Conservation (phyloP, 1,139 yeast species). For the Magnusiomyces suaveolens region DNA sequence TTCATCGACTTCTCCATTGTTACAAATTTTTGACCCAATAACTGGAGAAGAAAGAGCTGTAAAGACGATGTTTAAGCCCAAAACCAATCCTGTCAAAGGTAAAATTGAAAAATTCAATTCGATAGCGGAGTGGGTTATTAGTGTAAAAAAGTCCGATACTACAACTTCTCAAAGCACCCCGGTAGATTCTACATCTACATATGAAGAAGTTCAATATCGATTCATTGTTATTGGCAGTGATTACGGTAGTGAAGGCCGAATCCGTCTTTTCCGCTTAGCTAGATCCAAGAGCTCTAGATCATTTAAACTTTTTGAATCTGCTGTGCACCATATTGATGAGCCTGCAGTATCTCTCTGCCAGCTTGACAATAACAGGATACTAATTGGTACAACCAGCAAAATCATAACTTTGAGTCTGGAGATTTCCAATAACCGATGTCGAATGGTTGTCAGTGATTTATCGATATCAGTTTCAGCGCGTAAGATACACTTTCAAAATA, state of each 20-base stretch:
- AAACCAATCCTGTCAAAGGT: neutral
- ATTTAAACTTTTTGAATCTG: neutral
- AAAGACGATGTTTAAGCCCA: neutral
- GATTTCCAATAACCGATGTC: neutral
- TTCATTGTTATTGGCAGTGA: neutral
- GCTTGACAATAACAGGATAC: neutral
- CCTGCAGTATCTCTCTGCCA: neutral
- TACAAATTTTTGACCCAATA: neutral
- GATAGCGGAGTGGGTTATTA: neutral
- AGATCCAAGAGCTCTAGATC: neutral
- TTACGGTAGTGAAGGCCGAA: neutral
- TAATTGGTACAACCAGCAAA: neutral
- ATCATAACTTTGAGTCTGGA: neutral
- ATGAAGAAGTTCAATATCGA: neutral
- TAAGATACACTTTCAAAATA: neutral
- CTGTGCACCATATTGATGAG: neutral
- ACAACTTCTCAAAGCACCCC: neutral
- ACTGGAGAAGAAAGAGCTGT: neutral
- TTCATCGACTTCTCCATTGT: neutral
- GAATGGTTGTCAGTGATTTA: neutral
- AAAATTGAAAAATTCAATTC: neutral
- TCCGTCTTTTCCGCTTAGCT: neutral
- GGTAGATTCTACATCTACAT: neutral
- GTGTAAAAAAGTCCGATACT: neutral
- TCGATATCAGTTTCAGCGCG: neutral